Conservation (phyloP, 345 rosid species). For the Psidium guajava region DNA sequence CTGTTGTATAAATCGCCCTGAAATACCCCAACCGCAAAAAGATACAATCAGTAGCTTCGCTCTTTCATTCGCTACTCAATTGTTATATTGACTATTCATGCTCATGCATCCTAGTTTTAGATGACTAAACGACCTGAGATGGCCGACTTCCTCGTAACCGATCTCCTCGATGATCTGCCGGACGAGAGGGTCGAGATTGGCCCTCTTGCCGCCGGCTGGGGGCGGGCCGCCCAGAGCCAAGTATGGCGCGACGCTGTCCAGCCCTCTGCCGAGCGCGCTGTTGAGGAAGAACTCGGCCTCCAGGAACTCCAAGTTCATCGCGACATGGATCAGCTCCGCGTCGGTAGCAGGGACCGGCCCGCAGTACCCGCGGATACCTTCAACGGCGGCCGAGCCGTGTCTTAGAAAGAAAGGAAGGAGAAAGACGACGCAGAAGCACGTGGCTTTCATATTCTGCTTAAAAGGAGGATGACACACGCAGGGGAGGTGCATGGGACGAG, state of each 20-base stretch:
- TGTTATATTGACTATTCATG: background rate
- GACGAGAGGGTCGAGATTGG: conserved; percentile 37
- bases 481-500: background rate
- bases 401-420: background rate
- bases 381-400: background rate
- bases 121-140: conserved; percentile 28
- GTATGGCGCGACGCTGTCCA: conserved; percentile 25
- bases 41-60: background rate
- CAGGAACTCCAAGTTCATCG: conserved; percentile 50
- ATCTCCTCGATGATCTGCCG: conserved; percentile 42
- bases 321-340: conserved; percentile 29
- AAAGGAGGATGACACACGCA: no score
- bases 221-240: conserved; percentile 51
- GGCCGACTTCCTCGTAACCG: conserved; percentile 62
- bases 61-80: background rate
- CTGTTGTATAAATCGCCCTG: conserved; percentile 43
- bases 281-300: conserved; percentile 52
- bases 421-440: background rate
- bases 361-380: conserved; percentile 1
- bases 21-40: background rate
- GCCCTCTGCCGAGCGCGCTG: conserved; percentile 44
- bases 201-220: conserved; percentile 36
- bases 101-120: background rate
- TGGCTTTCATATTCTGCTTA: background rate
- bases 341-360: conserved; percentile 28